These are phyloP conservation scores for Trichoderma aggressivum DNA, from an alignment of 2,329 filamentous ascomycete genomes.

Conservation along the genomic window DNA sequence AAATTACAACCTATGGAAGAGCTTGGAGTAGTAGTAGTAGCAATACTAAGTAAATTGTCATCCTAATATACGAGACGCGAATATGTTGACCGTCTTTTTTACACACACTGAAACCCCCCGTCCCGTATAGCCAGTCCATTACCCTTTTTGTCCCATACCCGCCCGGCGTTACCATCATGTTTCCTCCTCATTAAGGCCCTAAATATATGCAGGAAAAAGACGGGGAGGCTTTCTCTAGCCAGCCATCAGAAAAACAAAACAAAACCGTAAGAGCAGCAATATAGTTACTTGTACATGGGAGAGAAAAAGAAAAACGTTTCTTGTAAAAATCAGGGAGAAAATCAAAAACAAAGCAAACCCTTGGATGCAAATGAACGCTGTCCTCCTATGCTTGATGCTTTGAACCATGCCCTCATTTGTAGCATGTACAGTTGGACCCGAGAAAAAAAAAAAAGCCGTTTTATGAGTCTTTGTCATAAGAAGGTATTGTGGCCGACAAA, in stretches of 20 bases:
- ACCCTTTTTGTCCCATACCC: not conserved
- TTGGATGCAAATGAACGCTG: slow-evolving; percentile 9
- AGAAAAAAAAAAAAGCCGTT: not conserved
- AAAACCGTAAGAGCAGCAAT: not conserved
- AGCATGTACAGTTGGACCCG: not conserved
- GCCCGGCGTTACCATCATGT: not conserved
- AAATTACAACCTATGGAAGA: not conserved
- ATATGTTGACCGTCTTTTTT: not conserved
- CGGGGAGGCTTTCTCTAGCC: not conserved
- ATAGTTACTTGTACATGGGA: slow-evolving; percentile 4
- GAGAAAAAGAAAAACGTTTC: not conserved
- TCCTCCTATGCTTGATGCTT: slow-evolving; percentile 6
- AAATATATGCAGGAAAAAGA: slow-evolving; percentile 13
- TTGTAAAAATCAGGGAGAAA: not conserved
- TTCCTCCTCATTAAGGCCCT: slow-evolving; percentile 18
- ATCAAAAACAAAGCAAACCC: not conserved
- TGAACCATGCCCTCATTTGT: not conserved
- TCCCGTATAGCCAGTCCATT: not conserved
- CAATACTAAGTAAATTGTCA: not conserved
- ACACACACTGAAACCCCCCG: not conserved
- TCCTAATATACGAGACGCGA: not conserved
- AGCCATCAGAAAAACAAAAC: not conserved
- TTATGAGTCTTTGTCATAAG: not conserved
- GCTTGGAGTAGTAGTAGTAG: not conserved
- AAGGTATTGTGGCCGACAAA: not conserved